Base-by-base conservation (phyloP, 192 early-diverging fungal genomes). In the Spinellus fusiger region DNA sequence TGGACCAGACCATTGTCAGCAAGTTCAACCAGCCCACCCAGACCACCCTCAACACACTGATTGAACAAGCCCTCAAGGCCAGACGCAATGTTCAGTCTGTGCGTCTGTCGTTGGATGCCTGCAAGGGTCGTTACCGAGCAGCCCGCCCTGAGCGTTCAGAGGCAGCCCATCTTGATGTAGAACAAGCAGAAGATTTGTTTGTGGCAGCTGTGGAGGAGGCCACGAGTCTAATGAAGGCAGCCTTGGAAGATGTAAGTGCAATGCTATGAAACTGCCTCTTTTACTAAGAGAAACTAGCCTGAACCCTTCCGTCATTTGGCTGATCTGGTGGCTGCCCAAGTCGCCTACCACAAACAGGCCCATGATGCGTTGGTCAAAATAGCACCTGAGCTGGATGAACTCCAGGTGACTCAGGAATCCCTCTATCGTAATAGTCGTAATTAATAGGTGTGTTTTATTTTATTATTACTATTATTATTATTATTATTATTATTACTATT, bases 121-220 rank as follows among this genome's bases (percentile, higher is more conserved):
- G 85, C 60, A 93, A 96, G 70, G 75, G 83, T 5, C 75, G 82
- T 23, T 84, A 94, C 55, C 86, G 90, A 73, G 77, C 82, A 18
- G 87, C 89, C 0, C 70, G 71, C 26, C 84, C 92, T 9, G 85
- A 89, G 31, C 71, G 73, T 27, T 85, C 82, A 7, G 94, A 96
- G 35, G 85, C 76, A 31, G 82, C 82, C 23, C 81, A 92, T 25
- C 65, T 81, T 5, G 93, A 96, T 55, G 90, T 96, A n/a, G 90
- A 94, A 67, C 76, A 86, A 34, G 87, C 92, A 16, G 94, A 99
- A 73, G 96, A 98, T 79, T 84, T 89, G 54, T 98, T 97, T 84
- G 93, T 98, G 6, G 89, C 88, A 13, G 89, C 91, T 5, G 89
- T 99, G 27, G 95, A 98, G 68, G 93, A 97, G 66, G 92, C 93